Percentiles rank a stretch among this genome's conserved stretches.
Evolutionary conservation across 208 protist genomes (phyloP).

Genomic region (Crithidia thermophila): DNA sequence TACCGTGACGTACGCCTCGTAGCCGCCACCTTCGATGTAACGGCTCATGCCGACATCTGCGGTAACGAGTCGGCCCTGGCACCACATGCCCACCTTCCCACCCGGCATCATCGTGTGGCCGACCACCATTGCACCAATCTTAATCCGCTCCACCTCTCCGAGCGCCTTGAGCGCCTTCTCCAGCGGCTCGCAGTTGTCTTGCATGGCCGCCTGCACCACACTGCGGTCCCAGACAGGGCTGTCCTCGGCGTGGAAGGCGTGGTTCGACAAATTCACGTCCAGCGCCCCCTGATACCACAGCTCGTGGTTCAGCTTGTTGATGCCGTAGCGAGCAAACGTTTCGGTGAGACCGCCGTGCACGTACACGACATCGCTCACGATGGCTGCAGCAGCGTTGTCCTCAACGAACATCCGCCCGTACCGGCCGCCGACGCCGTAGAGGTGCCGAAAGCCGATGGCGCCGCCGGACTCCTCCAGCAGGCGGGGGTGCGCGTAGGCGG

Average conservation of each 20-base stretch:
- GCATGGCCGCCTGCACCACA: constrained; percentile 20
- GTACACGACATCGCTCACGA: constrained; percentile 47
- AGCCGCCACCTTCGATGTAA: constrained; percentile 38
- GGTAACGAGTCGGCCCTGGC: constrained; percentile 8
- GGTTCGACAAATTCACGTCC: neutral
- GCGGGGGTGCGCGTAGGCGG: constrained; percentile 12
- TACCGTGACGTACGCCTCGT: constrained; percentile 25
- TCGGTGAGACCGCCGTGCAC: constrained; percentile 62
- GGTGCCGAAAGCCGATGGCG: constrained; percentile 7
- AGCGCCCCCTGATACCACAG: constrained; percentile 23
- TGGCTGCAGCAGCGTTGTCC: constrained; percentile 32
- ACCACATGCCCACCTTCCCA: constrained; percentile 25
- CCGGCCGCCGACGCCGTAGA: constrained; percentile 36
- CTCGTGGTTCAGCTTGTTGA: constrained; percentile 37
- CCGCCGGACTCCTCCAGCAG: constrained; percentile 35
- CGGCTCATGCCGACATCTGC: constrained; percentile 42
- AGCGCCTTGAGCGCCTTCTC: constrained; percentile 36
- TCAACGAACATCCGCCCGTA: constrained; percentile 49
- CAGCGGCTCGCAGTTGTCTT: constrained; percentile 44
- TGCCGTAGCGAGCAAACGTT: constrained; percentile 26
- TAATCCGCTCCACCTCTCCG: constrained; percentile 15
- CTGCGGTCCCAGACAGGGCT: constrained; percentile 52
- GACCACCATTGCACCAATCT: constrained; percentile 55
- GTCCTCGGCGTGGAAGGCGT: constrained; percentile 15
- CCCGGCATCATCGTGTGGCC: constrained; percentile 50